phyloP scores from a whole-genome alignment of 2,329 filamentous ascomycete genomes.

The Talaromyces sp. region DNA sequence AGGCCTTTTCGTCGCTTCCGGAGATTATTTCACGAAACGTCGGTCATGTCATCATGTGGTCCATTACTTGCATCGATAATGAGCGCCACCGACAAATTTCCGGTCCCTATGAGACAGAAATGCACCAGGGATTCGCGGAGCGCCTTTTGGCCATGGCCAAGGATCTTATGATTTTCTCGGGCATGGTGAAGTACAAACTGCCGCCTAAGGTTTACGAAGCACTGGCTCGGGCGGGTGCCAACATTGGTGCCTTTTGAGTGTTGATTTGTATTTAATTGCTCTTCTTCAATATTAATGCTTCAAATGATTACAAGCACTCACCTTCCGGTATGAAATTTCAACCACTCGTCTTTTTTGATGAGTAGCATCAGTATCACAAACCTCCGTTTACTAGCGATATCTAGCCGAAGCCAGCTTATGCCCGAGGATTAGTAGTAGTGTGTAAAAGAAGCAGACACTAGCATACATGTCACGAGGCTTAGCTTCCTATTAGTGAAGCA shows the following conservation, averaged over 20 bases:
- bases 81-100: slow-evolving; percentile 72
- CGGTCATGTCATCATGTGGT: slow-evolving; percentile 91
- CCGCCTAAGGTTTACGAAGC: slow-evolving; percentile 86
- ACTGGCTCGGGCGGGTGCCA: slow-evolving; percentile 77
- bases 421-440: no score
- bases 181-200: slow-evolving; percentile 87
- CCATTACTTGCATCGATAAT: slow-evolving; percentile 79
- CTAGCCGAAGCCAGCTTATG: no score
- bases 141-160: slow-evolving; percentile 78
- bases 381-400: no score
- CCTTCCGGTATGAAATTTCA: no score
- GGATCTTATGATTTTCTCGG: slow-evolving; percentile 92
- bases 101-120: slow-evolving; percentile 68
- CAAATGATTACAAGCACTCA: not conserved
- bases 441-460: no score
- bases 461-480: no score
- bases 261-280: not conserved
- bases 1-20: slow-evolving; percentile 76
- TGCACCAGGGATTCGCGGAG: slow-evolving; percentile 59
- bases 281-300: not conserved
- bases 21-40: slow-evolving; percentile 85
- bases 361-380: no score
- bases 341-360: no score
- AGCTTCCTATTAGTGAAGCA: no score
- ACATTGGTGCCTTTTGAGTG: slow-evolving; percentile 52